phyloP scores from a whole-genome alignment of 192 early-diverging fungal genomes.

The Linnemannia hyalina region DNA sequence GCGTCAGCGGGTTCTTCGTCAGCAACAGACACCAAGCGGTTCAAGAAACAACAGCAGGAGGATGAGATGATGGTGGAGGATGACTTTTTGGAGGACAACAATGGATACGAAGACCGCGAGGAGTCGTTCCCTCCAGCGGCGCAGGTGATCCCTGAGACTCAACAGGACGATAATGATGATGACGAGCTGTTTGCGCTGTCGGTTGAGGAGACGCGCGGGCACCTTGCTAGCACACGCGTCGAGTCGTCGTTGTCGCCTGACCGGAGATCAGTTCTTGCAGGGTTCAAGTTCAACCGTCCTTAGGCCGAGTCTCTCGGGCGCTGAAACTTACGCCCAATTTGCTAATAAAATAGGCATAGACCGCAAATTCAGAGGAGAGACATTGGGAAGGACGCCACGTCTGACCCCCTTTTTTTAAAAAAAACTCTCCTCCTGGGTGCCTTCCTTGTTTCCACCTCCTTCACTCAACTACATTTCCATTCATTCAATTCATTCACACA shows the following conservation, averaged over 20 bases:
- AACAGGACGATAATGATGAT: slow-evolving; percentile 12
- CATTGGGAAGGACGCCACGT: neutral
- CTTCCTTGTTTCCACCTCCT: neutral
- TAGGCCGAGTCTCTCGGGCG: neutral
- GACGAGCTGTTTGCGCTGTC: slow-evolving; percentile 18
- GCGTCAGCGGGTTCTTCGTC: neutral
- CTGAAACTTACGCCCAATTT: neutral
- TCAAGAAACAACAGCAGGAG: slow-evolving; percentile 29
- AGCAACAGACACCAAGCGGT: slow-evolving; percentile 22
- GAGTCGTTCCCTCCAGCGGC: slow-evolving; percentile 13
- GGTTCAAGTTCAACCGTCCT: slow-evolving; percentile 45
- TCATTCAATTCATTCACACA: neutral
- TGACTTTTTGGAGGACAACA: slow-evolving; percentile 42
- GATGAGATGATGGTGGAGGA: slow-evolving; percentile 46
- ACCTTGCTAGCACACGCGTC: slow-evolving; percentile 40
- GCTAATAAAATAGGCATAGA: neutral
- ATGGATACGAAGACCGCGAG: slow-evolving; percentile 9
- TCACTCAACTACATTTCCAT: neutral
- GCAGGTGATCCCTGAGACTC: slow-evolving; percentile 35
- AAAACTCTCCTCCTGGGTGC: neutral
- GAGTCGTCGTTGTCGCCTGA: slow-evolving; percentile 24
- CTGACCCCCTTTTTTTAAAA: neutral
- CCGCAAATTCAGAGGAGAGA: neutral
- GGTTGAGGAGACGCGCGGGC: slow-evolving; percentile 39
- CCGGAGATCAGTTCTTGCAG: slow-evolving; percentile 31